phyloP scores from a whole-genome alignment of 495 filamentous ascomycete species.

The Neurospora sp. region DNA sequence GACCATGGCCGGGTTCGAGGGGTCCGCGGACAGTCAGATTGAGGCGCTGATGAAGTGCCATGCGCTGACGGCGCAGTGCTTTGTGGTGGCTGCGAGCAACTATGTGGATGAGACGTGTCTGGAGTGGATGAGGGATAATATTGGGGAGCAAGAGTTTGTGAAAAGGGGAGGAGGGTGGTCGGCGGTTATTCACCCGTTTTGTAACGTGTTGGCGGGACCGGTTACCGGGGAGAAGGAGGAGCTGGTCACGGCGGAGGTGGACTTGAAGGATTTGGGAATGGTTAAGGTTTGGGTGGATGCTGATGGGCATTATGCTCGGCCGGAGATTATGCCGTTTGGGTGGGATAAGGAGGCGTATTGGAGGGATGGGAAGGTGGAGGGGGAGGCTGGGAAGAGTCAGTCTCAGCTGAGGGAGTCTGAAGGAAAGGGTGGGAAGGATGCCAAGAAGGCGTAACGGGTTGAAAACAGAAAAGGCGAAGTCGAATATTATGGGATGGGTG shows the following conservation, averaged over 20 bases:
- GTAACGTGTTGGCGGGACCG: slow-evolving; percentile 24
- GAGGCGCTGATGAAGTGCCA: slow-evolving; percentile 36
- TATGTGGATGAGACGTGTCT: slow-evolving; percentile 32
- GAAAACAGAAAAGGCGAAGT: neutral
- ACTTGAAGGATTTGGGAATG: slow-evolving; percentile 23
- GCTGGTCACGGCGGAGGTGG: slow-evolving; percentile 28
- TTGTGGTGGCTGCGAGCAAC: slow-evolving; percentile 27
- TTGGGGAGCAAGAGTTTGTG: slow-evolving; percentile 30
- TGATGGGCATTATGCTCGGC: slow-evolving; percentile 29
- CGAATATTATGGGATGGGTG: neutral
- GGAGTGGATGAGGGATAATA: slow-evolving; percentile 31
- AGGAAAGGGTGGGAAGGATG: neutral
- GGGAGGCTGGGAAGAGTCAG: neutral
- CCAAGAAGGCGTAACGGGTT: neutral
- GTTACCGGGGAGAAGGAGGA: slow-evolving; percentile 23
- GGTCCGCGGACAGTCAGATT: slow-evolving; percentile 27
- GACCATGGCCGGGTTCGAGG: slow-evolving; percentile 28
- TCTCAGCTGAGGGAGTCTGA: neutral
- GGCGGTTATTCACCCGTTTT: slow-evolving; percentile 27
- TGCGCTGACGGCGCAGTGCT: slow-evolving; percentile 32
- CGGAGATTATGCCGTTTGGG: slow-evolving; percentile 26
- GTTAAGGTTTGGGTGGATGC: slow-evolving; percentile 34
- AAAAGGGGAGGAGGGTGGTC: slow-evolving; percentile 31
- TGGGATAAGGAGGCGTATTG: slow-evolving; percentile 22
- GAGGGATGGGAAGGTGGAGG: slow-evolving; percentile 22